phyloP scores from a whole-genome alignment of 352 stramenopile species.

The Phytophthora hibernalis region DNA sequence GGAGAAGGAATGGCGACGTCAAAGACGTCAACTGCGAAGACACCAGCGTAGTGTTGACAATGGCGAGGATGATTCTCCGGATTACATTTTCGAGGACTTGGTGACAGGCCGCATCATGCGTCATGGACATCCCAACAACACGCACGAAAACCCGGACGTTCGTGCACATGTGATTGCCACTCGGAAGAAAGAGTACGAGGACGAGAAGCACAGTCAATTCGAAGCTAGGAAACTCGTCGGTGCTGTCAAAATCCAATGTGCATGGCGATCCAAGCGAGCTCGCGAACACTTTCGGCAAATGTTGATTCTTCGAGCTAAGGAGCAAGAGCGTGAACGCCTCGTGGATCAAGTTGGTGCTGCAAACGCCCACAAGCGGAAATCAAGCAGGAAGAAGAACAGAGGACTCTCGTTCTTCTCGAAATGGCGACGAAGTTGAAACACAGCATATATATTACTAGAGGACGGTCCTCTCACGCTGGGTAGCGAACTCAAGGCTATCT shows the following conservation, averaged over 20 bases:
- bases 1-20: slow-evolving; percentile 28
- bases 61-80: slow-evolving; percentile 28
- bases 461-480: slow-evolving; percentile 22
- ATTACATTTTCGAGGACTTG: slow-evolving; percentile 68
- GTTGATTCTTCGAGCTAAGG: slow-evolving; percentile 64
- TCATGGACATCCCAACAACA: slow-evolving; percentile 27
- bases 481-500: slow-evolving; percentile 23
- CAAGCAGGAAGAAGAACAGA: slow-evolving; percentile 19
- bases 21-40: slow-evolving; percentile 22
- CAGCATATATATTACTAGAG: slow-evolving; percentile 45
- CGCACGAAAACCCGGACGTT: slow-evolving; percentile 31
- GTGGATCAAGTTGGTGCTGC: slow-evolving; percentile 33
- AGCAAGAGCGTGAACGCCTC: slow-evolving; percentile 62
- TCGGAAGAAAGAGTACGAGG: slow-evolving; percentile 49
- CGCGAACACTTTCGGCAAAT: slow-evolving; percentile 64
- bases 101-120: slow-evolving; percentile 53
- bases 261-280: slow-evolving; percentile 75
- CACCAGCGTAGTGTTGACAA: neutral
- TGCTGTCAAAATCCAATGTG: slow-evolving; percentile 76
- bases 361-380: slow-evolving; percentile 26
- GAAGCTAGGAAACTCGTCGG: slow-evolving; percentile 58
- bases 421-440: slow-evolving; percentile 25
- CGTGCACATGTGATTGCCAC: slow-evolving; percentile 47
- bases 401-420: slow-evolving; percentile 24
- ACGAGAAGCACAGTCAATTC: slow-evolving; percentile 41